Evolutionary conservation across 2,329 filamentous ascomycete species (phyloP).

Genomic region (Mycosphaerella sp.): DNA sequence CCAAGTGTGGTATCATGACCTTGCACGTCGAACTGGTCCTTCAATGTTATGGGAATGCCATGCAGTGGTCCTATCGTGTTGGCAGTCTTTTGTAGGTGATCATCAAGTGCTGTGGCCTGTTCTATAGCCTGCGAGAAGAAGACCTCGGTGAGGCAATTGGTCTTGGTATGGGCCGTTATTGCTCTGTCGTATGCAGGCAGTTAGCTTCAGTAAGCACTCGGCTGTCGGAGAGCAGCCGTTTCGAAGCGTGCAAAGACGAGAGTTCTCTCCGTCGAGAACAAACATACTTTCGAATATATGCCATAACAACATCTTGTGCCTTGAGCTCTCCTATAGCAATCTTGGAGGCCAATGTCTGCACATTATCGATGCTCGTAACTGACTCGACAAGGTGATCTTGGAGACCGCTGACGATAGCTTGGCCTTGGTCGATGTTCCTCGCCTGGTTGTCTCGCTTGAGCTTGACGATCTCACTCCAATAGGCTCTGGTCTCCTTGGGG

Average conservation of each 20-base stretch:
- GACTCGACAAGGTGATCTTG: neutral
- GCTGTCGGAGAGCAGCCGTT: neutral
- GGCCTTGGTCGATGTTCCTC: neutral
- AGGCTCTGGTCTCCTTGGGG: neutral
- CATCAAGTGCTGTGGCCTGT: constrained; percentile 47
- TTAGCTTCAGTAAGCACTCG: neutral
- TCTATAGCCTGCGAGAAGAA: constrained; percentile 51
- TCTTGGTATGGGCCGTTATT: constrained; percentile 29
- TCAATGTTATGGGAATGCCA: constrained; percentile 43
- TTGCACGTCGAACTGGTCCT: constrained; percentile 53
- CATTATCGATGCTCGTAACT: constrained; percentile 9
- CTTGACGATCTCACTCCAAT: neutral
- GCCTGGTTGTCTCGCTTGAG: neutral
- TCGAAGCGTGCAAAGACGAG: too few species aligned
- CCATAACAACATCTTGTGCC: constrained; percentile 8
- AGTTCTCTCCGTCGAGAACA: too few species aligned
- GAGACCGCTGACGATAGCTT: neutral
- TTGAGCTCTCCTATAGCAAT: constrained; percentile 12
- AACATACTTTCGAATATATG: constrained; percentile 18
- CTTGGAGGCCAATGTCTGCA: constrained; percentile 4
- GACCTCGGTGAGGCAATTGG: constrained; percentile 55
- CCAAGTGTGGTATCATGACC: constrained; percentile 49
- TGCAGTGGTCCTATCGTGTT: constrained; percentile 31
- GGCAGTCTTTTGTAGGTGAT: constrained; percentile 44
- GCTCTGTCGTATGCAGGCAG: constrained; percentile 14